Base-by-base conservation (phyloP, 2,329 filamentous ascomycete species). In the Didymella pomorum region DNA sequence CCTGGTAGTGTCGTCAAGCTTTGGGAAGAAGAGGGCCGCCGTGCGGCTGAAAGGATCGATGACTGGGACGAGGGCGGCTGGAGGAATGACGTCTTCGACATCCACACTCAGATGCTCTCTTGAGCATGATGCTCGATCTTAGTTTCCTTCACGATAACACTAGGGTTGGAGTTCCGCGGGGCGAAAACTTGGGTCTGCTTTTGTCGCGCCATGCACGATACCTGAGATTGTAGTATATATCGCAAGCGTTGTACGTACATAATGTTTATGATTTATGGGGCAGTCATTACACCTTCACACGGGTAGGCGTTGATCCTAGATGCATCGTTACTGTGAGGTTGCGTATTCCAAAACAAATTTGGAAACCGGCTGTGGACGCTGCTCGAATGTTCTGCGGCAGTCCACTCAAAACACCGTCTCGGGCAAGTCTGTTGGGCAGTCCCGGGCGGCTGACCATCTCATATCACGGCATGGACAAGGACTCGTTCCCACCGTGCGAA, bases 1-100 rank as follows among this genome's bases (percentile, higher is more conserved):
- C 94, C 94, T 0, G 93, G 92, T 0, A 97, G 93, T 75, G 80
- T 97, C 25, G 90, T 95, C 50, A 93, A 91, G 78, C 77, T 96
- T n/a, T 97, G 92, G 92, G 86, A 94, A 65, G 89, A 93, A 64
- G 90, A 96, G 78, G 92, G 87, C 0, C 78, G 81, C 21, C 81
- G 83, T 61, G 92, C 91, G 0, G 83, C 83, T 20, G 90, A 96
- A 76, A 83, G 87, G 39, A 86, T 96, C 35, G 87, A 93, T 64
- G 90, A 94, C 64, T 88, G 87, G 71, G 85, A 88, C 54, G 81
- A 81, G 45, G 87, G 84, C 16, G 90, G 90, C 0, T 97, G 93
- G 93, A 85, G 90, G 66, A 97, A 96, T 75, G 87, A 87, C 44
- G 88, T 96, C n/a, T 96, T 97, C 61, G 83, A 87, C 66, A 71